Evolutionary conservation across 169 alveolate species (phyloP).

Genomic region (Plasmodium sp.): DNA sequence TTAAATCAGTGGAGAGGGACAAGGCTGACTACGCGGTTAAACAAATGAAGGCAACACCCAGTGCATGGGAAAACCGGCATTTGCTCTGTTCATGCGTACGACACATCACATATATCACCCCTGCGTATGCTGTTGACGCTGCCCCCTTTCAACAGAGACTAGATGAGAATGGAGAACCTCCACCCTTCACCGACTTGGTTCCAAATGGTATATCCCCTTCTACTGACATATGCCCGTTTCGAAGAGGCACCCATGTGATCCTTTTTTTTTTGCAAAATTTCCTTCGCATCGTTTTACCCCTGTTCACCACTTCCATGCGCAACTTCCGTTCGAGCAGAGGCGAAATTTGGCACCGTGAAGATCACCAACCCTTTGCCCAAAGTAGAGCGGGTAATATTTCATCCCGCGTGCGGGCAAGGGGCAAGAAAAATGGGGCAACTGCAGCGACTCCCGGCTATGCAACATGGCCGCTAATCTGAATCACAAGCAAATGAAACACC

Average conservation of each 20-base stretch:
- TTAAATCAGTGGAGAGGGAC: constrained; percentile 44
- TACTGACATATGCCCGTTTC: background rate
- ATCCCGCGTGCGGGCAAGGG: background rate
- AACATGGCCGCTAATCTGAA: background rate
- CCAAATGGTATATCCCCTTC: constrained; percentile 4
- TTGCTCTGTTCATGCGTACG: background rate
- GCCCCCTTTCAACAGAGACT: constrained; percentile 21
- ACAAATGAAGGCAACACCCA: background rate
- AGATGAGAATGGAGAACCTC: constrained; percentile 66
- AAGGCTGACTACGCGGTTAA: constrained; percentile 61
- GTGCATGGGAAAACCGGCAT: background rate
- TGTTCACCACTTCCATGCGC: background rate
- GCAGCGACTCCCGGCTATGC: background rate
- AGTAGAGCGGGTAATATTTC: constrained; percentile 20
- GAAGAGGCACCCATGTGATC: background rate
- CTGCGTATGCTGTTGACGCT: background rate
- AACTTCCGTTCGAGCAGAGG: constrained; percentile 1
- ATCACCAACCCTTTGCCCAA: constrained; percentile 37
- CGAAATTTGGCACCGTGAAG: constrained; percentile 37
- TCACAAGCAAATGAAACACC: background rate
- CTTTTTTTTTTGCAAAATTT: background rate
- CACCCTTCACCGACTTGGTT: constrained; percentile 33
- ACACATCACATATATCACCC: background rate
- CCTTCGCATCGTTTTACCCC: background rate
- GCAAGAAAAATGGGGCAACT: background rate